phyloP scores from a whole-genome alignment of 2,329 filamentous ascomycete genomes.

The Aspergillus thermomutatus region DNA sequence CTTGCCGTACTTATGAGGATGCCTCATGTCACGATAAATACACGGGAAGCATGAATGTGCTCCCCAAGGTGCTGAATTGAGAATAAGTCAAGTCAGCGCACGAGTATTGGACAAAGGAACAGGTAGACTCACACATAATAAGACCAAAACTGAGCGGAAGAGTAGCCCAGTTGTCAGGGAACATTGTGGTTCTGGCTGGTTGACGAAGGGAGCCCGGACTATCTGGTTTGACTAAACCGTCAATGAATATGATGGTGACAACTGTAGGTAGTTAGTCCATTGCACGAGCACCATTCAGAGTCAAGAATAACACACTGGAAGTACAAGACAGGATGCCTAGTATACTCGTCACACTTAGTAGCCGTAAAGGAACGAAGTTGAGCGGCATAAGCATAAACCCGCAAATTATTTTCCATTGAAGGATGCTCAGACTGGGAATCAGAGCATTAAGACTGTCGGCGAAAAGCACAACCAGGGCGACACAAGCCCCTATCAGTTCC shows the following conservation, averaged over 20 bases:
- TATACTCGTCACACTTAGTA: slow-evolving; percentile 86
- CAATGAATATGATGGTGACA: slow-evolving; percentile 75
- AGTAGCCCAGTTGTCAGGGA: slow-evolving; percentile 82
- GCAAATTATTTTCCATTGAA: slow-evolving; percentile 82
- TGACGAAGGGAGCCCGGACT: slow-evolving; percentile 78
- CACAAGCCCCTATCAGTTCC: slow-evolving; percentile 82
- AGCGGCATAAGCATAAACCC: slow-evolving; percentile 74
- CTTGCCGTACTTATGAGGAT: slow-evolving; percentile 75
- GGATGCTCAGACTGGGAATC: slow-evolving; percentile 65
- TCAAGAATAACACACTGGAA: slow-evolving; percentile 62
- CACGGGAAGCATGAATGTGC: slow-evolving; percentile 79
- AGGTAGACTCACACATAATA: slow-evolving; percentile 63
- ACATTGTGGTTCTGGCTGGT: slow-evolving; percentile 74
- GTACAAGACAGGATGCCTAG: slow-evolving; percentile 89
- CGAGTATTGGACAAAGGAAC: neutral
- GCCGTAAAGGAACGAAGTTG: slow-evolving; percentile 76
- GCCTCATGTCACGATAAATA: slow-evolving; percentile 72
- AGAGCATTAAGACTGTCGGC: slow-evolving; percentile 81
- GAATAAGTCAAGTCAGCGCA: slow-evolving; percentile 3
- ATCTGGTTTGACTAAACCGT: slow-evolving; percentile 79
- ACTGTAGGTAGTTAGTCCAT: slow-evolving; percentile 51
- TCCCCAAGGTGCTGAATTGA: slow-evolving; percentile 58
- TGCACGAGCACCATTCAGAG: neutral
- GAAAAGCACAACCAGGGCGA: slow-evolving; percentile 88
- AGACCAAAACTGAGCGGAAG: slow-evolving; percentile 85